phyloP scores from a whole-genome alignment of 805 yeast species.

The Candida dajiaensis region DNA sequence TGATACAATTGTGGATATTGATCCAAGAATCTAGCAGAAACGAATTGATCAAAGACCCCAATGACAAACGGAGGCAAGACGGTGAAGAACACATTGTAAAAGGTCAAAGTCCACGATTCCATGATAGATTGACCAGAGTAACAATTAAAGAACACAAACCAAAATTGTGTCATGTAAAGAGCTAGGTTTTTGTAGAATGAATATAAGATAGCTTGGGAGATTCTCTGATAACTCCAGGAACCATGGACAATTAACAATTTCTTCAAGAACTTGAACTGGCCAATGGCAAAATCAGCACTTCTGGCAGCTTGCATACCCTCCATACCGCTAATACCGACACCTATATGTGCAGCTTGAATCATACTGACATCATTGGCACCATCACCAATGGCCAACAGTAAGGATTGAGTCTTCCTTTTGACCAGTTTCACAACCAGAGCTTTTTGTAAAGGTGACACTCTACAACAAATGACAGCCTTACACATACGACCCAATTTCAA shows the following conservation, averaged over 20 bases:
- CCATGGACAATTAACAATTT: conserved; percentile 91
- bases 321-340: conserved; percentile 98
- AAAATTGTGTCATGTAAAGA: conserved; percentile 94
- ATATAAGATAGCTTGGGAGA: conserved; percentile 86
- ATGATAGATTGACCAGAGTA: conserved; percentile 93
- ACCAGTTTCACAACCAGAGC: conserved; percentile 95
- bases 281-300: conserved; percentile 95
- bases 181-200: conserved; percentile 96
- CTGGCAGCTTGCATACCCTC: conserved; percentile 99
- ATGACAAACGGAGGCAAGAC: conserved; percentile 93
- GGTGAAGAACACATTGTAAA: conserved; percentile 90
- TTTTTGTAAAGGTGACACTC: conserved; percentile 96
- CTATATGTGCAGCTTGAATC: conserved; percentile 99
- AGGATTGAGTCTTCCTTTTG: conserved; percentile 66
- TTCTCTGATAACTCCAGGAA: conserved; percentile 94
- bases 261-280: conserved; percentile 84
- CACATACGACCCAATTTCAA: conserved; percentile 79
- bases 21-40: conserved; percentile 81
- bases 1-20: conserved; percentile 91
- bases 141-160: conserved; percentile 92
- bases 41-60: conserved; percentile 96
- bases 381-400: conserved; percentile 90
- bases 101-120: conserved; percentile 97
- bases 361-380: conserved; percentile 99
- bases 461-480: conserved; percentile 94